A percentile compares a stretch with the other conserved stretches of the same genome.
Evolutionary conservation across 2,329 filamentous ascomycete species (phyloP).

Genomic region (Aspergillus quadricinctus): DNA sequence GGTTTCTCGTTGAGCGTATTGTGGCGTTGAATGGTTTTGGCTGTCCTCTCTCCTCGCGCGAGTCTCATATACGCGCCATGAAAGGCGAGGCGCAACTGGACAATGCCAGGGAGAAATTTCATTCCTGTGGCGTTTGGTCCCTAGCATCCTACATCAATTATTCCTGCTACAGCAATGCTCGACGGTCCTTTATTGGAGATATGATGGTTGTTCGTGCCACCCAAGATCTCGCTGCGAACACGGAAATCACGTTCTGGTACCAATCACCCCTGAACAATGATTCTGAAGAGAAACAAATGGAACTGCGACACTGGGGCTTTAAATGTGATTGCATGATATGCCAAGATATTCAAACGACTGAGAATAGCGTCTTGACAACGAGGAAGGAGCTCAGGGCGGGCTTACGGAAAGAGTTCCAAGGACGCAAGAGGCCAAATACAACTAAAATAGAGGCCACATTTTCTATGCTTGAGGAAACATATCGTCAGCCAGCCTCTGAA

Average conservation of each 20-base stretch:
- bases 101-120: background rate
- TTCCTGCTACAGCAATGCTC: conserved; percentile 46
- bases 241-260: conserved; percentile 48
- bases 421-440: background rate
- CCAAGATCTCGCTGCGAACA: conserved; percentile 37
- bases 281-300: background rate
- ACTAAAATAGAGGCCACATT: conserved; percentile 12
- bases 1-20: conserved; percentile 46
- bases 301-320: conserved; percentile 22
- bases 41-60: conserved; percentile 22
- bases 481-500: conserved; percentile 16
- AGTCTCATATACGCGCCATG: conserved; percentile 15
- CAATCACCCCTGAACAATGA: conserved; percentile 11
- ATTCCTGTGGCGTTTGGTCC: conserved; percentile 46
- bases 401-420: conserved; percentile 1
- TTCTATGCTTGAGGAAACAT: conserved; percentile 17
- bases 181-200: conserved; percentile 51
- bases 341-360: conserved; percentile 9
- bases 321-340: conserved; percentile 21
- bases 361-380: conserved; percentile 5
- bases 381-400: conserved; percentile 9
- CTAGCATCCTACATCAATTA: conserved; percentile 52
- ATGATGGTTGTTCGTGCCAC: conserved; percentile 50
- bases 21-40: conserved; percentile 45
- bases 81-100: background rate